Conservation (phyloP, 805 yeast genomes). For the Ogataea kodamae region DNA sequence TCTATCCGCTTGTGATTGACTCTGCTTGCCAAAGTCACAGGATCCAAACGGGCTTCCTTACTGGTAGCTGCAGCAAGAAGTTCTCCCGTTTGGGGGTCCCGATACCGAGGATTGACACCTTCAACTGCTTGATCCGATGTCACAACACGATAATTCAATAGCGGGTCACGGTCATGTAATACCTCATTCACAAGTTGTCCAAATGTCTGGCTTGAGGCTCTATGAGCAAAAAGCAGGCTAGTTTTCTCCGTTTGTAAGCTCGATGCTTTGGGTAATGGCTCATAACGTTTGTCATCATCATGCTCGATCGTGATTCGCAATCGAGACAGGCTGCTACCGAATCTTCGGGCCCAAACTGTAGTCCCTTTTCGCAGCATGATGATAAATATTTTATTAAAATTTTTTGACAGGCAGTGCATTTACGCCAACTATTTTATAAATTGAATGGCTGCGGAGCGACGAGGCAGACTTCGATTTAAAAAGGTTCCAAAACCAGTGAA, state of each 20-base stretch:
- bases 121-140: constrained; percentile 35
- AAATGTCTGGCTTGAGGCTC: constrained; percentile 38
- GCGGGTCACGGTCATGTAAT: constrained; percentile 33
- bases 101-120: constrained; percentile 31
- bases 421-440: background rate
- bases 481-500: constrained; percentile 1
- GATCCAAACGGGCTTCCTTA: constrained; percentile 54
- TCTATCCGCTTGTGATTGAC: constrained; percentile 47
- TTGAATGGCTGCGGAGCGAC: constrained; percentile 1
- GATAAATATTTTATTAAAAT: constrained; percentile 2
- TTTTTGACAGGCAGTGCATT: constrained; percentile 11
- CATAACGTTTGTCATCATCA: constrained; percentile 20
- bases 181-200: constrained; percentile 41
- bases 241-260: constrained; percentile 25
- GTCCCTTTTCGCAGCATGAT: constrained; percentile 6
- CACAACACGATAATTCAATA: constrained; percentile 34
- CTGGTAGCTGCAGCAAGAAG: constrained; percentile 38
- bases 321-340: constrained; percentile 1
- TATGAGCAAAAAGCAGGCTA: constrained; percentile 33
- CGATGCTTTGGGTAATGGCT: constrained; percentile 16
- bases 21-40: constrained; percentile 54
- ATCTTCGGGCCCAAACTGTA: constrained; percentile 1
- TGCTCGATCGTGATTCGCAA: constrained; percentile 23
- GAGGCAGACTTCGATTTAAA: constrained; percentile 4
- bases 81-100: constrained; percentile 33